Conservation (phyloP, 495 filamentous ascomycete species). For the Xylaria curta region DNA sequence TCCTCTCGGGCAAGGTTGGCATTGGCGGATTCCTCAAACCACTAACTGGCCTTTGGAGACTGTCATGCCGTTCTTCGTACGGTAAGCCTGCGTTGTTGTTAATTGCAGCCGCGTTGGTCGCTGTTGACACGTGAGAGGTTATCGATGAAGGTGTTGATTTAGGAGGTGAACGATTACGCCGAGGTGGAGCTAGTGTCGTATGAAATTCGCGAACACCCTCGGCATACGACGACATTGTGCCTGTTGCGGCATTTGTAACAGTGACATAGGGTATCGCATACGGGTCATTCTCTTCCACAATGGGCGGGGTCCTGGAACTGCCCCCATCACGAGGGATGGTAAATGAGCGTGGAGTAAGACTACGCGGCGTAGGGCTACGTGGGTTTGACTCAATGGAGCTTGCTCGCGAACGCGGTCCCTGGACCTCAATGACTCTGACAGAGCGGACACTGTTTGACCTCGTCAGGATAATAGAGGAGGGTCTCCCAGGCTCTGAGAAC, state of each 20-base stretch:
- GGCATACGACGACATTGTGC: slow-evolving; percentile 24
- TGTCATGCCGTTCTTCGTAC: slow-evolving; percentile 40
- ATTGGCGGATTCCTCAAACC: slow-evolving; percentile 33
- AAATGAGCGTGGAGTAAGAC: slow-evolving; percentile 37
- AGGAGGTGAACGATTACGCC: slow-evolving; percentile 36
- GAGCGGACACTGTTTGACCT: slow-evolving; percentile 60
- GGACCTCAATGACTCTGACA: slow-evolving; percentile 60
- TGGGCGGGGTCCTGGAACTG: slow-evolving; percentile 47
- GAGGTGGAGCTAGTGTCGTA: slow-evolving; percentile 23
- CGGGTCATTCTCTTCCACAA: slow-evolving; percentile 43
- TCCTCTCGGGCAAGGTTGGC: slow-evolving; percentile 50
- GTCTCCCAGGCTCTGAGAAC: slow-evolving; percentile 47
- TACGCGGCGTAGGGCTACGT: slow-evolving; percentile 37
- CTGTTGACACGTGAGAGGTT: slow-evolving; percentile 31
- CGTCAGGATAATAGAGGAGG: slow-evolving; percentile 45
- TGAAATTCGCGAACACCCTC: slow-evolving; percentile 29
- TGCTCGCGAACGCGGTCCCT: slow-evolving; percentile 52
- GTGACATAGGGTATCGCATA: slow-evolving; percentile 11
- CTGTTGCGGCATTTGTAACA: slow-evolving; percentile 15
- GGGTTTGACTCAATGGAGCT: slow-evolving; percentile 53
- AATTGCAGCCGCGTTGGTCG: slow-evolving; percentile 46
- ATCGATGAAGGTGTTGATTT: slow-evolving; percentile 29
- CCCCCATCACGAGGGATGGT: slow-evolving; percentile 42
- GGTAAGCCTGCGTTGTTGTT: slow-evolving; percentile 32
- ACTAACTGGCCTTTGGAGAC: slow-evolving; percentile 20